Conservation (phyloP, 305 asterid genomes). For the Plantago lanceolata region DNA sequence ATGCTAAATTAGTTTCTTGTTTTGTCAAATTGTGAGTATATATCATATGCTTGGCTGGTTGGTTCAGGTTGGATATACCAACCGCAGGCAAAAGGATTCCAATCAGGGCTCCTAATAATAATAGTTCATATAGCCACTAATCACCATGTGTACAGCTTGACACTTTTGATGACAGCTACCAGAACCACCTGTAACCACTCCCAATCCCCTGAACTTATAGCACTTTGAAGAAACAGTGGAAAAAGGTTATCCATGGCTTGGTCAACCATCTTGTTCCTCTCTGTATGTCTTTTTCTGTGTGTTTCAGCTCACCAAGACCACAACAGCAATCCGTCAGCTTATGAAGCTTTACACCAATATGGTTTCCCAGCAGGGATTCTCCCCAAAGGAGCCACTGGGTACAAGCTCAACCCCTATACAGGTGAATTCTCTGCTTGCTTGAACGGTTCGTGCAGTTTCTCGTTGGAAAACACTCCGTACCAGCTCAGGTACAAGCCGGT, state of each 20-base stretch:
- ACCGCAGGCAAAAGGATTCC: background rate
- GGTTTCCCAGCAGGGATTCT: slow-evolving; percentile 42
- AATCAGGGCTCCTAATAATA: background rate
- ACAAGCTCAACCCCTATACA: slow-evolving; percentile 31
- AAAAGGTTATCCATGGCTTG: too few relatives aligned
- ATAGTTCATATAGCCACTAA: too few relatives aligned
- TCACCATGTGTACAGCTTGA: too few relatives aligned
- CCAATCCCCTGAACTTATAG: too few relatives aligned
- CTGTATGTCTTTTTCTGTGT: too few relatives aligned
- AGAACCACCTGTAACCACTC: too few relatives aligned
- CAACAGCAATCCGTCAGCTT: too few relatives aligned
- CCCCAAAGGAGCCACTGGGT: slow-evolving; percentile 32
- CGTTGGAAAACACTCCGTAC: slow-evolving; percentile 24
- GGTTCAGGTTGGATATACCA: background rate
- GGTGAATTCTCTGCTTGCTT: slow-evolving; percentile 36
- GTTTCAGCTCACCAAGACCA: too few relatives aligned
- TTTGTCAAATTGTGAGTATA: background rate
- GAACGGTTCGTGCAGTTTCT: slow-evolving; percentile 33
- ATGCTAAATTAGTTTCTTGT: background rate
- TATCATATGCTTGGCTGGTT: too few relatives aligned
- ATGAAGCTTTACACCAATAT: slow-evolving; percentile 33
- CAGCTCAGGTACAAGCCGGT: slow-evolving; percentile 32
- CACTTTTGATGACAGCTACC: too few relatives aligned
- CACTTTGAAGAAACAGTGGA: too few relatives aligned
- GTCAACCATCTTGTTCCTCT: too few relatives aligned